Base-by-base conservation (phyloP, 768 basidiomycete genomes). In the Termitomyces sp. region DNA sequence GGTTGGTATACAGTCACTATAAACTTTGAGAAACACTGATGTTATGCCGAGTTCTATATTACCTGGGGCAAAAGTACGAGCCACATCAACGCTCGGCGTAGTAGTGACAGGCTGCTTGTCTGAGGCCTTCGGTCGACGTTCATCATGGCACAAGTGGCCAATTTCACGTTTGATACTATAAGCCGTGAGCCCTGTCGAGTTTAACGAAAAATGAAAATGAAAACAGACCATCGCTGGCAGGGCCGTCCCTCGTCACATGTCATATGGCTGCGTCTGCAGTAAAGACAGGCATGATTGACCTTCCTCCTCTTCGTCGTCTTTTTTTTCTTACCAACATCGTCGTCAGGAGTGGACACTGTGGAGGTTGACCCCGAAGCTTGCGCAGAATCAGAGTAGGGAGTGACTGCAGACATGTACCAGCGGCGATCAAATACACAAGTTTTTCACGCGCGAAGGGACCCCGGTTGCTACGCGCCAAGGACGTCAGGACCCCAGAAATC, bases 121-220 rank as follows among this genome's bases (percentile, higher is more conserved):
- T 45, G 67, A 62, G 18, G 68, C 70, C 67, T 84, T 85, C 1
- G 80, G 78, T 50, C 85, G 79, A 58, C 83, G 83, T 68, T 95
- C 93, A 70, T 96, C 95, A 65, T 93, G 90, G 67, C 95, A 97
- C 15, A 96, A 78, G 75, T 97, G 93, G 0, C 93, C 92, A 61
- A 98, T 98, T 72, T 98, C 95, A 41, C 96, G 86, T 72, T 98
- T 98, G 67, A 98, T 93, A 67, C 95, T 95, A 66, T 51, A 33
- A 16, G 27, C 54, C 60, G 57, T 44, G 39, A 55, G 42, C 12
- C 36, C 31, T 33, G 11, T 37, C 1, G 31, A 30, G 52, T 45
- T 24, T 24, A 24, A 45, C 13, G 54, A 60, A 57, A 64, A 61
- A 46, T 27, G 45, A 57, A 64, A 61, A 46, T 27, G 45, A 60